These are phyloP conservation scores for Polyrhizophydium stewartii DNA, from an alignment of 371 early-diverging fungal species.

Conservation along the genomic window DNA sequence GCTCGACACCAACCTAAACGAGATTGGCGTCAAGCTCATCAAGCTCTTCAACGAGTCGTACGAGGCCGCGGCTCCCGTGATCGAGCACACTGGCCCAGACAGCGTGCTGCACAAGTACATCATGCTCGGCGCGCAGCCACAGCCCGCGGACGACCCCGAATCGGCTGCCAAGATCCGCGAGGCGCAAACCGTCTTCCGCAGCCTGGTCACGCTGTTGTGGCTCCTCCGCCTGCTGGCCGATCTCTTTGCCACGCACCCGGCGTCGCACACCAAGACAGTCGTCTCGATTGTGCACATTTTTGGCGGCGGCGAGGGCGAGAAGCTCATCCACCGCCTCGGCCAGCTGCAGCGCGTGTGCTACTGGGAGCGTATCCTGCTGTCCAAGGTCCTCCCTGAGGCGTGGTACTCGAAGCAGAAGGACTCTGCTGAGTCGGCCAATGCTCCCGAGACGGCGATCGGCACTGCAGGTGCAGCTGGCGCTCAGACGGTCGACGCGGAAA, in stretches of 20 bases:
- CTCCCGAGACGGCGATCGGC: not conserved
- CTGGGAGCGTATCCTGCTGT: constrained; percentile 64
- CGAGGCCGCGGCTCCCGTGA: constrained; percentile 29
- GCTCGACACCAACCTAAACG: constrained; percentile 59
- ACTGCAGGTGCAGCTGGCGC: not conserved
- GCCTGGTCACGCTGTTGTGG: constrained; percentile 59
- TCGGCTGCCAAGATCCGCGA: not conserved
- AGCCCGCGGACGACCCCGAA: too few relatives aligned
- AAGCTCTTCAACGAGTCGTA: constrained; percentile 49
- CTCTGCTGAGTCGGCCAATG: not conserved
- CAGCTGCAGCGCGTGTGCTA: constrained; percentile 62
- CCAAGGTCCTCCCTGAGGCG: constrained; percentile 55
- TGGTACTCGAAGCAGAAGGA: constrained; percentile 55
- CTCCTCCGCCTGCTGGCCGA: constrained; percentile 68
- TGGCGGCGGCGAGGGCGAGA: constrained; percentile 44
- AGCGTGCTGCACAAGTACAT: constrained; percentile 41
- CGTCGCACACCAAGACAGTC: constrained; percentile 64
- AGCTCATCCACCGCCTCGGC: constrained; percentile 54
- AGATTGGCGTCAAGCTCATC: constrained; percentile 39
- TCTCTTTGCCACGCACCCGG: constrained; percentile 60
- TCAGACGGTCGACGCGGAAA: not conserved
- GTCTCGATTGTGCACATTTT: constrained; percentile 60
- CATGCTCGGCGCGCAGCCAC: constrained; percentile 22
- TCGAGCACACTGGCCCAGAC: constrained; percentile 24
- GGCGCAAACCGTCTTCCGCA: constrained; percentile 32